These are phyloP conservation scores for Pythium phragmitis DNA, from an alignment of 352 stramenopile species.

Conservation along the genomic window DNA sequence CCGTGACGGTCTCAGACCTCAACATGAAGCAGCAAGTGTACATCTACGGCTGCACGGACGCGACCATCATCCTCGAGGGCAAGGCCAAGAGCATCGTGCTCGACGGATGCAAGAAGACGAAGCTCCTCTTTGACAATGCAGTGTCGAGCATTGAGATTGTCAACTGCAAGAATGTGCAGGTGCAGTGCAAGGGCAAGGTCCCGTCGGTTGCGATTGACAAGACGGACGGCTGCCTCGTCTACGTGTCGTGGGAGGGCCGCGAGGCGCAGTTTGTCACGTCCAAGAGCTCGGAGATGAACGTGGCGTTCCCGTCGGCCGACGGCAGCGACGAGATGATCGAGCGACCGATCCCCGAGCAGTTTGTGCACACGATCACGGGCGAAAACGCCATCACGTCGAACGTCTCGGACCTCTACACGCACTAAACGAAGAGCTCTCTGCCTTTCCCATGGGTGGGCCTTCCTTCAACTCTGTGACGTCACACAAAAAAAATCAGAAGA, in stretches of 20 bases:
- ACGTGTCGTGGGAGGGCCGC: constrained; percentile 92
- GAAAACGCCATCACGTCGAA: constrained; percentile 87
- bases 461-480: neutral
- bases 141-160: constrained; percentile 97
- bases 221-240: constrained; percentile 96
- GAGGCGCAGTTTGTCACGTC: constrained; percentile 92
- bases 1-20: constrained; percentile 88
- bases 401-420: constrained; percentile 95
- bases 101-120: constrained; percentile 94
- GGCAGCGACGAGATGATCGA: constrained; percentile 92
- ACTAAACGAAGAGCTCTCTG: constrained; percentile 32
- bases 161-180: constrained; percentile 97
- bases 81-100: constrained; percentile 98
- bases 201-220: constrained; percentile 98
- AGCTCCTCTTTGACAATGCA: constrained; percentile 95
- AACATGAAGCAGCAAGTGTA: constrained; percentile 97
- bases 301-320: constrained; percentile 89
- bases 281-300: constrained; percentile 97
- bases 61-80: constrained; percentile 94
- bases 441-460: no score
- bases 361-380: constrained; percentile 91
- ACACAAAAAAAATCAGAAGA: constrained; percentile 1
- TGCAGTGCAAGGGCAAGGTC: constrained; percentile 93
- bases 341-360: constrained; percentile 97
- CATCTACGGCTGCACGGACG: constrained; percentile 94